phyloP scores from a whole-genome alignment of 1,284 basidiomycete species.

The Chalciporus sp. region DNA sequence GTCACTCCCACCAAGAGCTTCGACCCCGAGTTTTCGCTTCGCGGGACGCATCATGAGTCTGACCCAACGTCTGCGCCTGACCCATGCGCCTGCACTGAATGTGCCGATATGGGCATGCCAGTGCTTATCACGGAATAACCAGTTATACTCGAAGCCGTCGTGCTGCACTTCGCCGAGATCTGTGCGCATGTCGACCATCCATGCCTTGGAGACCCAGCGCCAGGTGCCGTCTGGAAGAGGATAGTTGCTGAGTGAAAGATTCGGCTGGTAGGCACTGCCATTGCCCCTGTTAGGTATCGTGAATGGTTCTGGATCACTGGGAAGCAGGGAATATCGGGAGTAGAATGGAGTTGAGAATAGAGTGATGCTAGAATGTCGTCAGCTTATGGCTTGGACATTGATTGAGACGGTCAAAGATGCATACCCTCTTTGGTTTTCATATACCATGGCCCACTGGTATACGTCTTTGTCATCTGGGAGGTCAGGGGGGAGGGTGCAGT shows the following conservation, averaged over 20 bases:
- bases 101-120: conserved; percentile 66
- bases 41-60: conserved; percentile 77
- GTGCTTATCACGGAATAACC: conserved; percentile 61
- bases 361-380: conserved; percentile 51
- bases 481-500: conserved; percentile 28
- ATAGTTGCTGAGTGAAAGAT: conserved; percentile 61
- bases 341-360: conserved; percentile 75
- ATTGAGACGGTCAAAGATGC: conserved; percentile 22
- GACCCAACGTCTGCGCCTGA: conserved; percentile 75
- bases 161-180: conserved; percentile 71
- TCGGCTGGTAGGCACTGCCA: conserved; percentile 47
- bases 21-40: conserved; percentile 14
- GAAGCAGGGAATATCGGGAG: conserved; percentile 68
- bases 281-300: conserved; percentile 55
- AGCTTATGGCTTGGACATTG: conserved; percentile 2
- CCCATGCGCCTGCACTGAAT: conserved; percentile 67
- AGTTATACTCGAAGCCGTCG: conserved; percentile 85
- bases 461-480: conserved; percentile 46
- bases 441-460: conserved; percentile 76
- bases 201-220: conserved; percentile 75
- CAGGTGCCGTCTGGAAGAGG: conserved; percentile 81
- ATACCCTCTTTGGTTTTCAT: conserved; percentile 80
- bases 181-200: conserved; percentile 86
- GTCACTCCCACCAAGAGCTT: conserved; percentile 1
- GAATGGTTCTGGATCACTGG: conserved; percentile 74